These are phyloP conservation scores for Caryopteris hybrid DNA, from an alignment of 305 asterid species.

Conservation along the genomic window DNA sequence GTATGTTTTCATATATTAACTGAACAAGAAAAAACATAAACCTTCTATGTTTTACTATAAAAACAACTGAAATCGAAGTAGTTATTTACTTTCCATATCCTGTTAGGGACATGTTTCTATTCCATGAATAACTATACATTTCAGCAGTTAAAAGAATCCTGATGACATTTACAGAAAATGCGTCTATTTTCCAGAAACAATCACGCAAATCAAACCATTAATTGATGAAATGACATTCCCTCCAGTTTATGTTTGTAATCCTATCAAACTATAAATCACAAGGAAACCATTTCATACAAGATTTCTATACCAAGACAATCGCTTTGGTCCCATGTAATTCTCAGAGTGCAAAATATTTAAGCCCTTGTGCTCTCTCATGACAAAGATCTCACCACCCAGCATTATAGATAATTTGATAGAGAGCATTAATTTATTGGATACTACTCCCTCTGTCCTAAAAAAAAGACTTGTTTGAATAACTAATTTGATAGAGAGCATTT, in stretches of 20 bases:
- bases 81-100: background rate
- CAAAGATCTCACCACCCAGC: background rate
- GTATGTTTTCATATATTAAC: background rate
- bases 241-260: background rate
- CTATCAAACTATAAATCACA: background rate
- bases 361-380: constrained; percentile 12
- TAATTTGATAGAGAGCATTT: background rate
- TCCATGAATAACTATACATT: background rate
- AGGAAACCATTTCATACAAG: background rate
- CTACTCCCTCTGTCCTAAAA: too few species aligned
- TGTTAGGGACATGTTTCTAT: background rate
- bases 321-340: background rate
- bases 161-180: background rate
- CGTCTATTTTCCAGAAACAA: background rate
- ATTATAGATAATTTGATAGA: background rate
- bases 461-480: too few species aligned
- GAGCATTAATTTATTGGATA: background rate
- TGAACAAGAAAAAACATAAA: too few species aligned
- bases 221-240: background rate
- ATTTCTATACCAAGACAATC: background rate
- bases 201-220: background rate
- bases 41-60: background rate
- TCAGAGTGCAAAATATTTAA: background rate
- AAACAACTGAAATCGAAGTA: background rate
- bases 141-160: constrained; percentile 8